Conservation (phyloP, 805 yeast genomes). For the Nakazawaea holstii region DNA sequence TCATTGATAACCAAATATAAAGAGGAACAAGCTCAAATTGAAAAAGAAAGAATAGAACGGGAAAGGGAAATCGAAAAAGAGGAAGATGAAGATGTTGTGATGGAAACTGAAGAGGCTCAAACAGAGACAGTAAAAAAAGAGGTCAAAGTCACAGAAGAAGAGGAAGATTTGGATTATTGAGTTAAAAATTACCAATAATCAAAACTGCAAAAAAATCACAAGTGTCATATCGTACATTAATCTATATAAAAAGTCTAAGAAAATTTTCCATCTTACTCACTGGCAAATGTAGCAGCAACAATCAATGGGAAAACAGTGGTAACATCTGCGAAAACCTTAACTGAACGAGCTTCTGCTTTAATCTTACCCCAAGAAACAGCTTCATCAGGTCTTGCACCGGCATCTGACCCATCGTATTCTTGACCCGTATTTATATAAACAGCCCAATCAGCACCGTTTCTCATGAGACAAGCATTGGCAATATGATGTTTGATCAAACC, state of each 20-base stretch:
- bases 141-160: neutral
- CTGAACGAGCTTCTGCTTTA: slow-evolving; percentile 86
- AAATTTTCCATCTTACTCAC: slow-evolving; percentile 25
- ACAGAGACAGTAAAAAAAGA: neutral
- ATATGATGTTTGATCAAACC: slow-evolving; percentile 96
- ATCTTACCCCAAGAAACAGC: slow-evolving; percentile 99
- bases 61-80: slow-evolving; percentile 1
- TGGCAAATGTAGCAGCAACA: slow-evolving; percentile 96
- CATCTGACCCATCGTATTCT: slow-evolving; percentile 98
- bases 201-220: too few relatives aligned
- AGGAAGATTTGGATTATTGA: slow-evolving; percentile 8
- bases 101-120: neutral
- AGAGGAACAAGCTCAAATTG: neutral
- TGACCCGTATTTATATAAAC: slow-evolving; percentile 97
- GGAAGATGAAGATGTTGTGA: slow-evolving; percentile 1
- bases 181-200: neutral
- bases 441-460: slow-evolving; percentile 98
- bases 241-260: neutral
- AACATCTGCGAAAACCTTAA: slow-evolving; percentile 93
- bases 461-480: slow-evolving; percentile 96
- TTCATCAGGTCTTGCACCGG: slow-evolving; percentile 99
- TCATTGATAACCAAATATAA: slow-evolving; percentile 2
- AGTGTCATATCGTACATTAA: neutral
- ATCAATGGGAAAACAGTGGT: slow-evolving; percentile 92
- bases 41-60: neutral